Base-by-base conservation (phyloP, 2,329 filamentous ascomycete species). In the Drechslerella coelobrocha region DNA sequence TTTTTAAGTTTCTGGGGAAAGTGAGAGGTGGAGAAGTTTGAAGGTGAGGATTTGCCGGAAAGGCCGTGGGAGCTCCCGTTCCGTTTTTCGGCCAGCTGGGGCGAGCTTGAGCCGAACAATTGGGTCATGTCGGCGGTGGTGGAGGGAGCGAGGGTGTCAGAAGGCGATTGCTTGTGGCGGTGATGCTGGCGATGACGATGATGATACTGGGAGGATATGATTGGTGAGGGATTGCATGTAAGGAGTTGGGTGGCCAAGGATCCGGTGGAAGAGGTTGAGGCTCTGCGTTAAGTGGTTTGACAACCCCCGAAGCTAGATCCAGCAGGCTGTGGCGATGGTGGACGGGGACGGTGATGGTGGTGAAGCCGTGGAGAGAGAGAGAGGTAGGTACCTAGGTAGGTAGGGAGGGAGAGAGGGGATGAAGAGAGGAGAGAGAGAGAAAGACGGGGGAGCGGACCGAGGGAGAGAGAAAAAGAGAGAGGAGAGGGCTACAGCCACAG, bases 1-100 rank as follows among this genome's bases (percentile, higher is more conserved):
- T 85, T 88, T 81, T 86, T 88, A 75, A 89, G 78, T 77, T 86
- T 87, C 78, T 88, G 86, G 74, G 86, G 86, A 77, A 89, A 87
- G 77, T 87, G 86, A 26, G 73, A 75, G 39, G 74, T 68, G 14
- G 74, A 74, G 24, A 59, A 62, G 47, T 62, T 69, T n/a, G 65
- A 69, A 17, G 52, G 65, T 10, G 51, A 39, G 8, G 59, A 47
- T 54, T 69, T 69, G 21, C 59, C 48, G 1, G 17, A 24, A 4
- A 54, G n/a, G 47, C 21, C 51, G 12, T 69, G 65, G 51, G 45
- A 19, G 57, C 23, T 24, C 27, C 39, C 23, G n/a, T 52, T 10
- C 37, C 48, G 61, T 56, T 62, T 69, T n/a, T 69, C 65, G 19
- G 57, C 17, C 6, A 47, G 55, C 29, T 61, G 56, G 3, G 65